Base-by-base conservation (phyloP, 345 rosid species). In the Sisymbrium altissimum region DNA sequence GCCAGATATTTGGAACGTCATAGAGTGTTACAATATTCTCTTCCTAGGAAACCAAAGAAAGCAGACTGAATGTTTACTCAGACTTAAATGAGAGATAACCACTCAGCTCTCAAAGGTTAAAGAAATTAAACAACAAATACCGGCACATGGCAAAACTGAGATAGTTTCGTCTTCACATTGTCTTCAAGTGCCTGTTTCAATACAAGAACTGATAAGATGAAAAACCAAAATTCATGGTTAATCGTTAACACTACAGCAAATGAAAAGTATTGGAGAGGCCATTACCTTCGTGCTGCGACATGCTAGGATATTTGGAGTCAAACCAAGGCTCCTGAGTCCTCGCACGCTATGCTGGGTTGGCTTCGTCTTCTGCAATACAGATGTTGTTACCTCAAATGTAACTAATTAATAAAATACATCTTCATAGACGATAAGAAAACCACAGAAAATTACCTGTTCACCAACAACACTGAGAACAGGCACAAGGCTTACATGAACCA, bases 321-420 rank as follows among this genome's bases (percentile, higher is more conserved):
- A 73, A 49, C 99, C 99, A 68, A 88, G 88, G 71, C 97, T 97
- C 84, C 97, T 83, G 55, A 95, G 91, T 33, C 88, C 90, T 64
- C 91, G 82, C 64, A 92, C 97, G 76, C 99, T 92, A 60, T 92
- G 99, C 85, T 95, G 99, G 73, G 99, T 95, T 60, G 99, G 99
- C 82, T 95, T 95, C 10, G 99, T 95, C 78, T 95, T 95, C 99
- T 95, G 81, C 66, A 79, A 64, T 6, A 45, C 50, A 70, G 23
- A 72, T 41, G 38, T 43, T 44, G 11, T 61, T 27, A 67, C 15
- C 48, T 23, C 39, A 7, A 25, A 35, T 45, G 49, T 53, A 61
- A 73, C 7, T 17, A 15, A 60, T 0, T 23, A 41, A 9, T 52
- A 35, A 5, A 25, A 13, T 13, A 38, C 46, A 67, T 15, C 61